Evolutionary conservation across 2,329 filamentous ascomycete genomes (phyloP), one percentile per base, ranked within the genome.

Genomic region (Epichloe sibirici): DNA sequence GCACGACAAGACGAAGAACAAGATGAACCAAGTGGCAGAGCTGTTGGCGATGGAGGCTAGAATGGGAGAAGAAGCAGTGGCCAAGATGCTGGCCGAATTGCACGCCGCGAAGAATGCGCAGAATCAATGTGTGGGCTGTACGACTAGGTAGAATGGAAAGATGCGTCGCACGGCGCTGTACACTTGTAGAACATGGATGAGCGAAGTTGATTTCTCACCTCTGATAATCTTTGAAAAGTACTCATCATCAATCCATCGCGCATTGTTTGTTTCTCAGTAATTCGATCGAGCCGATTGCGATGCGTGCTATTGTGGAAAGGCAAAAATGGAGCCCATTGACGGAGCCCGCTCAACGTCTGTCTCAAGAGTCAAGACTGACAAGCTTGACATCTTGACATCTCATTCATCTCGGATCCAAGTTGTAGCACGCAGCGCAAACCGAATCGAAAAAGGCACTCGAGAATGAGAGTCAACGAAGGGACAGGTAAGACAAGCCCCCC

Each of bases 391-490:
- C 31, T 37, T 17, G 45, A 37, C n/a, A 9, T 11, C 17, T 48
- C 17, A 31, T 11, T 35, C 31, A 13, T 35, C n/a, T 21, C 23
- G 8, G 31, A 8, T 31, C 31, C 31, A 31, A 31, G 31, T 31
- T 31, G 31, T 31, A 31, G 31, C 31, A 11, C 31, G 31, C 31
- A 31, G 3, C 31, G 31, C 31, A 31, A 31, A 8, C 31, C 31
- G 3, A 8, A 31, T 31, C 31, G 39, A n/a, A 40, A 8, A 9
- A 21, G 39, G 13, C 7, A 17, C 8, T 7, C 8, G 39, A n/a
- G 39, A 40, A 77, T 77, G 74, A 71, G 60, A 57, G 53, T 74
- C 50, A 77, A 77, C 55, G 63, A 74, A 52, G 58, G 67, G 38
- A 73, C 64, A 50, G 71, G 75, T 74, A 55, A 59, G 59, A 47